phyloP scores from a whole-genome alignment of 2,329 filamentous ascomycete species.

The Neonectria ditissima region DNA sequence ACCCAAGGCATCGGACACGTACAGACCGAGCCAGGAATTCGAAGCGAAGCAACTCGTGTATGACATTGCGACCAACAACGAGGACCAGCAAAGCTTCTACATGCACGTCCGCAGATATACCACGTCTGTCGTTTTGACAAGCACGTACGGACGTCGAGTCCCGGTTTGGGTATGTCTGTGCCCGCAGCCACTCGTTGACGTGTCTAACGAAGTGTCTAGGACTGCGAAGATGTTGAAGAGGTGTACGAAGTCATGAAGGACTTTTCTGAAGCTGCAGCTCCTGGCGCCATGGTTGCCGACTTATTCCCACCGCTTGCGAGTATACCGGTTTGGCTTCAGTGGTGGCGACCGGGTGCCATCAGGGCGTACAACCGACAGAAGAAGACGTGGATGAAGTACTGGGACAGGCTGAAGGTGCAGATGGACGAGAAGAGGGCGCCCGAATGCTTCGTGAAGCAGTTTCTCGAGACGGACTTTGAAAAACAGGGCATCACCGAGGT shows the following conservation, averaged over 20 bases:
- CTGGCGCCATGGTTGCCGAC: constrained; percentile 19
- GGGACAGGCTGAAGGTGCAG: constrained; percentile 12
- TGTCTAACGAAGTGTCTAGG: neutral
- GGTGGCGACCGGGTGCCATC: constrained; percentile 19
- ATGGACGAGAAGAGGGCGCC: constrained; percentile 19
- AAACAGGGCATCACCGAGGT: constrained; percentile 28
- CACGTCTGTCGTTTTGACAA: constrained; percentile 19
- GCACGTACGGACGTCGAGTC: constrained; percentile 25
- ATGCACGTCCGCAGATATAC: constrained; percentile 26
- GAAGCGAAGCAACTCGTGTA: constrained; percentile 26
- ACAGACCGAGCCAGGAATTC: constrained; percentile 26
- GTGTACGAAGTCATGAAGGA: constrained; percentile 22
- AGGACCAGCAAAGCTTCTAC: constrained; percentile 20
- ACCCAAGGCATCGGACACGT: constrained; percentile 16
- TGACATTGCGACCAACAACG: constrained; percentile 20
- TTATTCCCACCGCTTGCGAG: constrained; percentile 14
- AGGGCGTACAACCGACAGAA: constrained; percentile 20
- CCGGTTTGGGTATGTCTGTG: constrained; percentile 18
- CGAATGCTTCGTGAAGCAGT: constrained; percentile 16
- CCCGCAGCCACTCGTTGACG: neutral
- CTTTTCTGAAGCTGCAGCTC: constrained; percentile 17
- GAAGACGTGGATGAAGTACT: constrained; percentile 21
- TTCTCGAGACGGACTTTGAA: constrained; percentile 17
- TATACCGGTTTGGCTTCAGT: constrained; percentile 18
- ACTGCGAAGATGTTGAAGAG: constrained; percentile 16